phyloP scores from a whole-genome alignment of 352 stramenopile species.

The Globisporangium apiculatum region DNA sequence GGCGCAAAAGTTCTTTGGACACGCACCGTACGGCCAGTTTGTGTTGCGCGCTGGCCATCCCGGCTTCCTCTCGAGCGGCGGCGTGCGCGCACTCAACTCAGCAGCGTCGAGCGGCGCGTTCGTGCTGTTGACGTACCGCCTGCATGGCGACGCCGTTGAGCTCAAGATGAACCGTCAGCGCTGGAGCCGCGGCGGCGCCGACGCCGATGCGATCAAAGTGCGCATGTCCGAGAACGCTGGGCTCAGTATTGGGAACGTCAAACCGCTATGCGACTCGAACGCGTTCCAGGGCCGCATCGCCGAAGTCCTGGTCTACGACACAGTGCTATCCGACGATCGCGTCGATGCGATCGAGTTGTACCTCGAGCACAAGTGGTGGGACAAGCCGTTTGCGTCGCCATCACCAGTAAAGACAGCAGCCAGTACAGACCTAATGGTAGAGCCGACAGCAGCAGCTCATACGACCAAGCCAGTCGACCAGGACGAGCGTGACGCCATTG shows the following conservation, averaged over 20 bases:
- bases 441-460: background rate
- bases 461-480: background rate
- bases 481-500: background rate
- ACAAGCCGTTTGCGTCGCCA: conserved; percentile 14
- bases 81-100: conserved; percentile 27
- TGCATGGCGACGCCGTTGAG: conserved; percentile 30
- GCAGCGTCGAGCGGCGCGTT: conserved; percentile 18
- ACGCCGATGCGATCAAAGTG: conserved; percentile 15
- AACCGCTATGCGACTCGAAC: conserved; percentile 43
- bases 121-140: conserved; percentile 35
- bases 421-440: too few species aligned
- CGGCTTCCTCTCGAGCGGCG: conserved; percentile 40
- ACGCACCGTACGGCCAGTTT: conserved; percentile 62
- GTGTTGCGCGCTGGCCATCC: conserved; percentile 49
- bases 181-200: conserved; percentile 15
- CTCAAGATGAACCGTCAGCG: conserved; percentile 34
- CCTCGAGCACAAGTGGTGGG: conserved; percentile 43
- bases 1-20: conserved; percentile 64
- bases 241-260: conserved; percentile 50
- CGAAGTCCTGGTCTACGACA: conserved; percentile 48
- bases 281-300: conserved; percentile 49
- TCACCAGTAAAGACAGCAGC: background rate
- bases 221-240: conserved; percentile 39
- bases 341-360: conserved; percentile 33
- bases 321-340: conserved; percentile 24